Percentiles rank a stretch among this genome's conserved stretches.
Conservation (phyloP, 192 early-diverging fungal genomes). For the Entomortierella chlamydospora region DNA sequence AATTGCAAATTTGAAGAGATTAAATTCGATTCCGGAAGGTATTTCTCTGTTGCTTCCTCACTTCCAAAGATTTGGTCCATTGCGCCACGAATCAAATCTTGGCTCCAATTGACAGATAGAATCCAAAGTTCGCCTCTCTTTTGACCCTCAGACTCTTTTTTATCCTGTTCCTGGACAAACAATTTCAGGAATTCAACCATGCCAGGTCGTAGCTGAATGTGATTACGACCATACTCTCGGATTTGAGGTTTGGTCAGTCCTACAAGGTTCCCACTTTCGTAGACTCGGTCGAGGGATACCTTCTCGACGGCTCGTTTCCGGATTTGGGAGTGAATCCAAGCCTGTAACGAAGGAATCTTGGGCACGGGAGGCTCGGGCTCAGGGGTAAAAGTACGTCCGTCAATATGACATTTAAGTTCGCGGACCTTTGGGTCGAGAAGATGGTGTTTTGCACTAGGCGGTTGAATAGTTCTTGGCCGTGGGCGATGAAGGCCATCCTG, state of each 20-base stretch:
- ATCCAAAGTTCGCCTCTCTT: conserved; percentile 40
- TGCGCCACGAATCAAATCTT: conserved; percentile 45
- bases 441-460: neutral
- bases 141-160: neutral
- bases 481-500: neutral
- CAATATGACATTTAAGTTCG: conserved; percentile 31
- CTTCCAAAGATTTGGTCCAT: conserved; percentile 53
- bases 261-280: conserved; percentile 43
- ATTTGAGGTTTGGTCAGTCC: conserved; percentile 30
- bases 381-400: conserved; percentile 36
- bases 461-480: neutral
- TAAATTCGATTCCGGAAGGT: conserved; percentile 34
- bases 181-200: conserved; percentile 24
- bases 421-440: conserved; percentile 18
- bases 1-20: conserved; percentile 51
- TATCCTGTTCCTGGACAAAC: conserved; percentile 36
- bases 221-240: conserved; percentile 36
- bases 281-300: conserved; percentile 35
- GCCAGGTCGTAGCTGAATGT: conserved; percentile 28
- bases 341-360: conserved; percentile 36
- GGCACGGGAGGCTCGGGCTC: conserved; percentile 32
- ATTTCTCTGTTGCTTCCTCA: conserved; percentile 25
- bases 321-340: conserved; percentile 47
- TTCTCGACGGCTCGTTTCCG: conserved; percentile 47
- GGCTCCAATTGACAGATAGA: conserved; percentile 48